Evolutionary conservation across 495 filamentous ascomycete species (phyloP), one percentile per base, ranked within the genome.

Genomic region (Penicillium herquei): DNA sequence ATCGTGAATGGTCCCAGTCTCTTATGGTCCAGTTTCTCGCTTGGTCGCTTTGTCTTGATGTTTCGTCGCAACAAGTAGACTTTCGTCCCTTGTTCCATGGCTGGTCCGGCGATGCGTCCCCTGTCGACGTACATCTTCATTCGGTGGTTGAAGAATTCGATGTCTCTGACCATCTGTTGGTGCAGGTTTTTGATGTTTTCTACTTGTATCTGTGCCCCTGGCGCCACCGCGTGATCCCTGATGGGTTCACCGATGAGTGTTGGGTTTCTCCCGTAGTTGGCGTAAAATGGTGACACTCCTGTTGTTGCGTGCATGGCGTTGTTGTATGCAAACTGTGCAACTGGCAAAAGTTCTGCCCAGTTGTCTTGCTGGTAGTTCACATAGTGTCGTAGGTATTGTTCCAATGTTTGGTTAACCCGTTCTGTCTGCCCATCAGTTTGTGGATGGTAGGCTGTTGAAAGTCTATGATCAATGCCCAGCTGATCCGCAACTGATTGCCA

Each of bases 341-440:
- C 49, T 10, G 52, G 62, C 14, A 70, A 39, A 49, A 52, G 61
- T 37, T 54, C 42, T 0, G 40, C 42, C 70, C 53, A 76, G 53
- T 75, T 42, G 43, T 70, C 45, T 31, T 75, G 62, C 1, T 55
- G 49, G 52, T 67, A 69, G 34, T 62, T 63, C 18, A 57, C 39
- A 39, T 62, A 73, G 7, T 17, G n/a, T 0, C 64, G 58, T 4
- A 73, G 51, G 16, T 60, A 58, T 11, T 62, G 47, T 49, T 72
- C 54, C 11, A 73, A 2, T 10, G 34, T 21, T 6, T 59, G 32
- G 47, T 67, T 71, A 5, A 41, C 21, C 6, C 17, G 33, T 39
- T 75, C 67, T 0, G 65, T 71, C 21, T 71, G 59, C 0, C 64
- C 58, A 59, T 72, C 57, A 0, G 65, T 71, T 42, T 70, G 39